Base-by-base conservation (phyloP, 208 protist genomes). In the Trypanosoma brucei region DNA sequence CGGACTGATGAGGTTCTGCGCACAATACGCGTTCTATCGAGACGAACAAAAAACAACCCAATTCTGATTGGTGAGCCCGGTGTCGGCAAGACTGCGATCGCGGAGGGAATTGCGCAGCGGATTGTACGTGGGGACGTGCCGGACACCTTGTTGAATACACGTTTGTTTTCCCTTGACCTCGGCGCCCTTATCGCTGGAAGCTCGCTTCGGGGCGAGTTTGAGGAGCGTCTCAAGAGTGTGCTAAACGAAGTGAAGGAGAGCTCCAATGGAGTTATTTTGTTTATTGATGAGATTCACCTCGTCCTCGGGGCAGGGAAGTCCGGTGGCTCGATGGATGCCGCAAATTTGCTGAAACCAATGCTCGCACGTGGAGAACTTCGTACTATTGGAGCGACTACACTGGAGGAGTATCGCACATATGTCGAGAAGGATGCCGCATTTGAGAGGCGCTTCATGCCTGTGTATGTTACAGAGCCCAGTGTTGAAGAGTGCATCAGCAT, bases 11-110 rank as follows among this genome's bases (percentile, higher is more conserved):
- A 99, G 62, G 99, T 99, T 61, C 79, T 98, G 2, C 81, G 98
- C 40, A 91, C 97, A 3, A 98, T 99, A 52, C 90, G 98, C 73
- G 92, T 98, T 33, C 81, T 98, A n/a, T 92, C 89, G 51, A 79
- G 98, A 11, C 91, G 98, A 59, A 99, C 98, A 22, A 99, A 99
- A 85, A 99, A 99, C 93, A 99, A 99, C 77, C 98, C 98, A 31
- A 96, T 99, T 3, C 88, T 99, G 13, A 98, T 99, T 56, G 98
- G 98, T 60, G 93, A 98, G 71, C 93, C 97, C 30, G 94, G 95
- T 52, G 93, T 97, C 38, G 93, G 91, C 22, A 97, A 97, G 79
- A 96, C 94, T 3, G 91, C 92, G 30, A 95, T 97, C 52, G 92
- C 96, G 4, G 92, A 97, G 68, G 94, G 94, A 49, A 77, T 97